These are phyloP conservation scores for Penicillium sp. DNA, from an alignment of 2,329 filamentous ascomycete species.

Conservation along the genomic window DNA sequence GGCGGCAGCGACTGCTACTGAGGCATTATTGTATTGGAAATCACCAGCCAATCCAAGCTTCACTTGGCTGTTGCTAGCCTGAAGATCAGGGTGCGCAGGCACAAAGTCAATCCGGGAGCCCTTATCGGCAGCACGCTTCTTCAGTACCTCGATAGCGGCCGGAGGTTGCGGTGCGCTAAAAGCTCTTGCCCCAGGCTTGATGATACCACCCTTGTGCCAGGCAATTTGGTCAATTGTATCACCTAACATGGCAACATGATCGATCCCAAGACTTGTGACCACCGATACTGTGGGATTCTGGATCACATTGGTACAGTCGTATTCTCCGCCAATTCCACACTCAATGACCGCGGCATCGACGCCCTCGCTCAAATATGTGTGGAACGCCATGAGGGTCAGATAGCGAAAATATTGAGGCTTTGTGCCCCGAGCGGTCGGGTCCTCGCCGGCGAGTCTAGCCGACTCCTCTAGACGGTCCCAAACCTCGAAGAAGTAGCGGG, in stretches of 20 bases:
- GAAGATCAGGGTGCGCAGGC: constrained; percentile 47
- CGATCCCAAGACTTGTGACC: constrained; percentile 78
- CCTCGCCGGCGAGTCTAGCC: constrained; percentile 51
- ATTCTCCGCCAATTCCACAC: constrained; percentile 91
- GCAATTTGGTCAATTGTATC: constrained; percentile 76
- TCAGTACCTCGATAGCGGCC: constrained; percentile 55
- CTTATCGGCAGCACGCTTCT: constrained; percentile 54
- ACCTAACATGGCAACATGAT: constrained; percentile 79
- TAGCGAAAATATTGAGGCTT: constrained; percentile 94
- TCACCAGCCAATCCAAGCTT: constrained; percentile 60
- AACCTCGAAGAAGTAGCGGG: constrained; percentile 76
- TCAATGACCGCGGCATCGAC: constrained; percentile 81
- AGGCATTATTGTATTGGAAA: constrained; percentile 64
- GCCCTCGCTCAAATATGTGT: constrained; percentile 73
- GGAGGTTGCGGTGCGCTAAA: constrained; percentile 62
- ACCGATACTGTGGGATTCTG: constrained; percentile 66
- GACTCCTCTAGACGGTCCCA: constrained; percentile 68
- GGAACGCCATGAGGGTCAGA: constrained; percentile 82
- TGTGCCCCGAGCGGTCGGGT: constrained; percentile 52
- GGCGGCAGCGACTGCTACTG: constrained; percentile 55
- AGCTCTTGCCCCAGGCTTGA: constrained; percentile 64
- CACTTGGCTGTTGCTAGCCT: constrained; percentile 40
- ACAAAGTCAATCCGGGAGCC: constrained; percentile 50
- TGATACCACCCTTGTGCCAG: constrained; percentile 89
- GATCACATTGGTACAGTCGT: constrained; percentile 87